Base-by-base conservation (phyloP, 1,284 basidiomycete genomes). In the Agroathelia rolfsii region DNA sequence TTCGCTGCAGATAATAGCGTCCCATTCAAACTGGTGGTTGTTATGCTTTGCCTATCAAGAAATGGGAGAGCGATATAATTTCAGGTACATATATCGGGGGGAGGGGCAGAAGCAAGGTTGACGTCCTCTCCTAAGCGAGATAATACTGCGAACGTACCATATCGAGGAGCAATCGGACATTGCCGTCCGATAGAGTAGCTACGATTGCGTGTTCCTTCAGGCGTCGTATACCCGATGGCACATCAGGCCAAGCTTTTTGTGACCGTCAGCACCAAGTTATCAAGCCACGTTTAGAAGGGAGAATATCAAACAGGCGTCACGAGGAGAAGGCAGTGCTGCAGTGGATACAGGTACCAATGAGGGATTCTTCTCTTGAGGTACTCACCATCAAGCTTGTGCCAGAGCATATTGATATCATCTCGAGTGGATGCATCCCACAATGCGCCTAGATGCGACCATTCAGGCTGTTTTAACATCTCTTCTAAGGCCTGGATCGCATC, bases 171-270 rank as follows among this genome's bases (percentile, higher is more conserved):
- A 77, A 55, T 10, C 69, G 57, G 23, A 75, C 55, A 44, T 71
- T 80, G 3, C 75, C 78, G 37, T 79, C 79, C 0, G 77, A 77
- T 0, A 81, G 55, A 3, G 68, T 59, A 1, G 61, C 61, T 5
- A 78, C 61, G 32, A 76, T 61, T 0, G 51, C 51, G 6, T 66
- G 46, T 32, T 69, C 63, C 54, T 71, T 73, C 29, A 80, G 49
- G 1, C 53, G 55, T 28, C 60, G 40, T 11, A 81, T 52, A 0
- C 72, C 72, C 1, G 59, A 51, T 5, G 61, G 47, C 4, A 64
- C 45, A 44, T 80, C 76, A 0, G 68, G 58, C 69, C 76, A 79
- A 2, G 62, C 76, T 76, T 35, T 16, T 18, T 14, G 17, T n/a
- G n/a, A n/a, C n/a, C n/a, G n/a, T n/a, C n/a, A n/a, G n/a, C n/a